Evolutionary conservation across 371 early-diverging fungal species (phyloP), one percentile per base, ranked within the genome.

Genomic region (Mucor sp.): DNA sequence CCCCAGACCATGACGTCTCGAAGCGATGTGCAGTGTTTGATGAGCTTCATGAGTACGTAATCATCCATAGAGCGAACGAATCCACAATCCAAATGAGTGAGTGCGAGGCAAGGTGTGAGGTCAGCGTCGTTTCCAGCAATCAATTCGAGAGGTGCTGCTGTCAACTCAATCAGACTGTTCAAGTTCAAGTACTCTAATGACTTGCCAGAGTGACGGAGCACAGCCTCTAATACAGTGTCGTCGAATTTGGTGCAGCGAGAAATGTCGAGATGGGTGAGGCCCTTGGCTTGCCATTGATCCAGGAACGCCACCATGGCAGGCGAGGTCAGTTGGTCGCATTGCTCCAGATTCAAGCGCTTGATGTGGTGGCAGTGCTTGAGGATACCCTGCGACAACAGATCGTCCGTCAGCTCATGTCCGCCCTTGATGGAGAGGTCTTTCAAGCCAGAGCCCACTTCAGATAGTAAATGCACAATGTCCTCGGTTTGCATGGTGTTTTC

Each of bases 1-100:
- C 95, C 95, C 77, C 87, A 94, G 2, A 93, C 89, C 19, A 67
- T 71, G 32, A 94, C 64, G n/a, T 70, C 43, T 21, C 76, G 60
- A 58, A 95, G 74, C 8, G 65, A 64, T 21, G 69, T 62, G 58
- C 89, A 87, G 1, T 68, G 57, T 17, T 69, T 65, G 47, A 91
- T 60, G 17, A 93, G 28, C 44, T 74, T 73, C 44, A 76, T 78
- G 65, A 94, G 76, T 19, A 90, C 85, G 28, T 80, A 85, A 58
- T 95, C 94, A 65, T 89, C 88, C 70, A 91, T 81, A 11, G 89
- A 80, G 11, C 93, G 88, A 14, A 91, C 86, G 88, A 91, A 94
- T 25, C 90, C 86, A 48, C 89, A 77, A 67, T 94, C 88, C 50
- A 94, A 65, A 4, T 76, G 75, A n/a, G 59, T 62, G 55, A 94